Evolutionary conservation across 768 basidiomycete species (phyloP).

Genomic region (Pisolithus marmoratus): DNA sequence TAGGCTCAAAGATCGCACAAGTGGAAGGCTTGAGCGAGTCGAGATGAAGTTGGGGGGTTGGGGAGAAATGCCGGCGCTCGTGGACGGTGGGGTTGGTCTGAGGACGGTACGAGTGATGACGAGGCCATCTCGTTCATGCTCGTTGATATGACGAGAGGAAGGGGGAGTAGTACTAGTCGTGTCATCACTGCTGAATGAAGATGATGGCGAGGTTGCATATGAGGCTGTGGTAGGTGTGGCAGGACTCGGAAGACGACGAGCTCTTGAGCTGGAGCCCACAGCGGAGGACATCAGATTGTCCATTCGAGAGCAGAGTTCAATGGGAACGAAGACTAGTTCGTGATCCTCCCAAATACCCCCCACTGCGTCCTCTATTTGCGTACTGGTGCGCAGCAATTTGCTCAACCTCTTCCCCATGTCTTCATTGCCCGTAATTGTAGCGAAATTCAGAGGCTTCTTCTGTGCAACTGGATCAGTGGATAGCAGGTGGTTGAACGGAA

Average conservation of each 20-base stretch:
- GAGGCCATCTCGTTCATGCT: conserved; percentile 25
- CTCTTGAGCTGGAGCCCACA: no score
- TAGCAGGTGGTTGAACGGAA: conserved; percentile 11
- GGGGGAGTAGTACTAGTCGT: background rate
- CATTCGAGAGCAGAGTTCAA: conserved; percentile 15
- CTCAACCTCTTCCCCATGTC: conserved; percentile 26
- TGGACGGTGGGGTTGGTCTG: conserved; percentile 25
- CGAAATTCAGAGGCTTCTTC: conserved; percentile 13
- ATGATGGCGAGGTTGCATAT: conserved; percentile 16
- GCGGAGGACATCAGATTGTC: background rate
- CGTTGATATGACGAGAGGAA: conserved; percentile 17
- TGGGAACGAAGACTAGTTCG: conserved; percentile 28
- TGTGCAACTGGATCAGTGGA: conserved; percentile 15
- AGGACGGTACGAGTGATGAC: conserved; percentile 34
- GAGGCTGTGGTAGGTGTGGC: conserved; percentile 9
- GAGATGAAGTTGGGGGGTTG: conserved; percentile 26
- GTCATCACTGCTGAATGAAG: conserved; percentile 9
- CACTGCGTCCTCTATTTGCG: conserved; percentile 14
- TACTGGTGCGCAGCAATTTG: conserved; percentile 15
- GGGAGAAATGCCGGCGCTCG: conserved; percentile 21
- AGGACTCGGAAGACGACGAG: background rate
- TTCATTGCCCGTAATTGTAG: conserved; percentile 7
- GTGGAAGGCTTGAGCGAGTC: conserved; percentile 21
- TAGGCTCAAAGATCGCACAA: conserved; percentile 17
- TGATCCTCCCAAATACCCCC: conserved; percentile 31